Evolutionary conservation across 2,329 filamentous ascomycete genomes (phyloP), one percentile per base, ranked within the genome.

Genomic region (Bertia moriformis): DNA sequence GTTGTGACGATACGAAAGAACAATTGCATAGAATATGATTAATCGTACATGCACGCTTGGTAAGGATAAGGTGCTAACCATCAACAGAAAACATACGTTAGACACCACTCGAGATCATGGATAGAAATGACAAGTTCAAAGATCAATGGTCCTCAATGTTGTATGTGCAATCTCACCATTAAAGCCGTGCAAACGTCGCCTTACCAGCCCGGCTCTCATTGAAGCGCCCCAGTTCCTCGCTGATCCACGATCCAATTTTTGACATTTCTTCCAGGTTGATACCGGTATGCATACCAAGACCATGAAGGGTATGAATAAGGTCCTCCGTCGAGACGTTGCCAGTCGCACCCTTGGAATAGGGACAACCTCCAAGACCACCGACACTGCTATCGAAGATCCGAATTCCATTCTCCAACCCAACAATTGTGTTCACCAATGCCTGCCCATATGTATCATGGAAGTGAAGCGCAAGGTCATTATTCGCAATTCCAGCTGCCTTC

Each of bases 391-490:
- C 75, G 48, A 79, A 79, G 1, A 71, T 71, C 27, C 75, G 58
- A 17, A 80, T 65, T 3, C 75, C 75, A 48, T 76, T 69, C 48
- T 79, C 75, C 10, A 79, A 54, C 2, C 67, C 70, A 0, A 79
- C 70, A 10, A 78, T 62, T 0, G 70, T 70, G 43, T 80, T 80
- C 7, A 78, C 68, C 35, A 80, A 53, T 2, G 75, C 75, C 50
- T 77, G 71, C 2, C 74, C 75, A 47, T 77, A 79, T 0, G 75
- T 79, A 47, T 80, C 75, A 47, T 80, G 75, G 50, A 79, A 79
- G 50, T 80, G 75, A 41, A 79, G 56, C 1, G 73, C 75, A 7
- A 80, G 48, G 44, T 79, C 74, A 27, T 64, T 66, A 39, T 63
- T 69, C 39, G 69, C 64, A 38, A 80, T 67, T 0, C 75, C 75